Percentiles rank a stretch among this genome's conserved stretches.
Evolutionary conservation across 306 rosid genomes (phyloP).

Genomic region (Canavalia ensiformis): DNA sequence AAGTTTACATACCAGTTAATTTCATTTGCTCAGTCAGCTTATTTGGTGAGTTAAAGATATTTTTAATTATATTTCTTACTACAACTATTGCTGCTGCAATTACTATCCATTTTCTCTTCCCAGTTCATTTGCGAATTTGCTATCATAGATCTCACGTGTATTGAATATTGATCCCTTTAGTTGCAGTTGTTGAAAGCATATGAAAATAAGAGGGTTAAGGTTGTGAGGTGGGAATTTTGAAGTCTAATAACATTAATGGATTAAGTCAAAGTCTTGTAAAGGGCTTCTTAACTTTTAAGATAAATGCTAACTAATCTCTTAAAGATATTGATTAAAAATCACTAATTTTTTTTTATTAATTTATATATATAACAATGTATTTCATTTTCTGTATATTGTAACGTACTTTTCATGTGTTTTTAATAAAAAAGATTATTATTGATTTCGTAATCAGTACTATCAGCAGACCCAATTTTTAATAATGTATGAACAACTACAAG

Average conservation of each 20-base stretch:
- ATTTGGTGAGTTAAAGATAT: slow-evolving; percentile 33
- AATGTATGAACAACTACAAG: not conserved
- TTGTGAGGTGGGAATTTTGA: slow-evolving; percentile 1
- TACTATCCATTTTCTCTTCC: not conserved
- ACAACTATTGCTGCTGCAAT: not conserved
- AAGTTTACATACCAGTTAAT: slow-evolving; percentile 34
- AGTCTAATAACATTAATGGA: slow-evolving; percentile 1
- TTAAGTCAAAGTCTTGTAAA: slow-evolving; percentile 47
- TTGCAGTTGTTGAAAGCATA: not conserved
- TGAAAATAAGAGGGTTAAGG: not conserved
- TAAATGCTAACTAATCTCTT: no score
- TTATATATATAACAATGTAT: no score
- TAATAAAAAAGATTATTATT: no score
- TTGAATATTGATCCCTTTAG: not conserved
- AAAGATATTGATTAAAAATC: no score
- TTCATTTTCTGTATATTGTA: no score
- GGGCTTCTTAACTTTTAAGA: not conserved
- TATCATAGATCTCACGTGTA: not conserved
- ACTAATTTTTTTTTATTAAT: no score
- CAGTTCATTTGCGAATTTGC: not conserved
- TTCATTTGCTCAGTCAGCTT: slow-evolving; percentile 37
- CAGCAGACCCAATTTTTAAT: no score
- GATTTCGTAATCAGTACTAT: no score
- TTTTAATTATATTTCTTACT: slow-evolving; percentile 12
- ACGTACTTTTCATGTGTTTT: no score